These are phyloP conservation scores for Neonectria hederae DNA, from an alignment of 2,329 filamentous ascomycete genomes.

Conservation along the genomic window DNA sequence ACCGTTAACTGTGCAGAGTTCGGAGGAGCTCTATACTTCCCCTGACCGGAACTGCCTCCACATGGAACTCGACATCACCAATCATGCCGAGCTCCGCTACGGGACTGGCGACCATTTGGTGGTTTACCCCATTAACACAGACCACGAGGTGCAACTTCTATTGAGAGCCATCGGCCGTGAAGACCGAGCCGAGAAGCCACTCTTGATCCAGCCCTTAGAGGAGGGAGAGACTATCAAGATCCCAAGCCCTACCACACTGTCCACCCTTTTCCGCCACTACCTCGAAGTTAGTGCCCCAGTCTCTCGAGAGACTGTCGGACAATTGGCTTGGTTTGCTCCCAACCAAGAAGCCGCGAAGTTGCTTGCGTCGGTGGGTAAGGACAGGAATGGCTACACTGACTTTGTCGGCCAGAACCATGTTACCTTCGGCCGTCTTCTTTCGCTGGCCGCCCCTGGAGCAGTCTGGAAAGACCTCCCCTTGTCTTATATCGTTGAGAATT, in stretches of 20 bases:
- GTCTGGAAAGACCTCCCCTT: slow-evolving; percentile 48
- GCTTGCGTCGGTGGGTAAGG: slow-evolving; percentile 25
- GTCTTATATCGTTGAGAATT: slow-evolving; percentile 63
- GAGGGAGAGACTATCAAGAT: slow-evolving; percentile 37
- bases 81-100: slow-evolving; percentile 45
- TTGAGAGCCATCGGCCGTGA: slow-evolving; percentile 42
- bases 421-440: slow-evolving; percentile 40
- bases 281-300: slow-evolving; percentile 53
- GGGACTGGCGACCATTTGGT: slow-evolving; percentile 53
- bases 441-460: slow-evolving; percentile 22
- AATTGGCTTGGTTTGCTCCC: slow-evolving; percentile 58
- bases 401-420: slow-evolving; percentile 37
- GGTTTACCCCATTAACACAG: slow-evolving; percentile 52
- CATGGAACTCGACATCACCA: slow-evolving; percentile 50
- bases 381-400: slow-evolving; percentile 33
- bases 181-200: slow-evolving; percentile 33
- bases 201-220: slow-evolving; percentile 38
- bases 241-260: slow-evolving; percentile 51
- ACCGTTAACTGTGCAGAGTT: slow-evolving; percentile 25
- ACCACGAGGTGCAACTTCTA: slow-evolving; percentile 46
- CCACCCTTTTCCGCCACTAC: slow-evolving; percentile 54
- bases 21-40: slow-evolving; percentile 31
- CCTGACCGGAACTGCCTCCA: slow-evolving; percentile 45
- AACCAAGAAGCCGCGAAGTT: slow-evolving; percentile 53
- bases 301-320: slow-evolving; percentile 52